phyloP scores from a whole-genome alignment of 2,329 filamentous ascomycete species.

The Elsinoe arachidis region DNA sequence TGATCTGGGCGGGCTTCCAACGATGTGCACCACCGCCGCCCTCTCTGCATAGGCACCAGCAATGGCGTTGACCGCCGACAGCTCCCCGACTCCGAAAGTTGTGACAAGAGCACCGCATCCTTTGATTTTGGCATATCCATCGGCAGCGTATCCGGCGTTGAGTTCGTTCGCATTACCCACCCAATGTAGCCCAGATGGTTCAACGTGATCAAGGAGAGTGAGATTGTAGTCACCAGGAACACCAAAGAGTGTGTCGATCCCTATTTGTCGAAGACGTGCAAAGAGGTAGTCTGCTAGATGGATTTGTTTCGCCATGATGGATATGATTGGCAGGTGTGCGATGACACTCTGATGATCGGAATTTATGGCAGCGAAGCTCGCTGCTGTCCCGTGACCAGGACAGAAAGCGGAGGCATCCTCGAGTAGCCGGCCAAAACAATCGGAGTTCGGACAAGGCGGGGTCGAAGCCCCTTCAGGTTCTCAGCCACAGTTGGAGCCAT shows the following conservation, averaged over 20 bases:
- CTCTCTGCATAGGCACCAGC: slow-evolving; percentile 67
- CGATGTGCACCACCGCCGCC: slow-evolving; percentile 57
- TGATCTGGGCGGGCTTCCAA: slow-evolving; percentile 40
- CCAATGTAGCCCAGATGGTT: slow-evolving; percentile 30
- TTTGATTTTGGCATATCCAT: slow-evolving; percentile 67
- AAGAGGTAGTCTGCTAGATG: slow-evolving; percentile 28
- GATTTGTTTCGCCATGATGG: neutral
- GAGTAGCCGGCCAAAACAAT: too few relatives aligned
- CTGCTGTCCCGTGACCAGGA: too few relatives aligned
- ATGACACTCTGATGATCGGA: neutral
- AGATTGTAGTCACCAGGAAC: slow-evolving; percentile 38
- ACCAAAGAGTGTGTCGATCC: slow-evolving; percentile 39
- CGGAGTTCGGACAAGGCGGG: too few relatives aligned
- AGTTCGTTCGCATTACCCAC: slow-evolving; percentile 30
- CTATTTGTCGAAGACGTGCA: slow-evolving; percentile 35
- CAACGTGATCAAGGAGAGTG: slow-evolving; percentile 28
- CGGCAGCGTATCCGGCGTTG: slow-evolving; percentile 55
- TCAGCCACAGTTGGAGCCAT: too few relatives aligned
- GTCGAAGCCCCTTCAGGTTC: too few relatives aligned
- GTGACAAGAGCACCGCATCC: slow-evolving; percentile 63
- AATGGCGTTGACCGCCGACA: slow-evolving; percentile 64
- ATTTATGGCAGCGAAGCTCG: neutral
- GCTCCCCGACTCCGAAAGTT: slow-evolving; percentile 62
- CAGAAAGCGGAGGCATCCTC: too few relatives aligned
- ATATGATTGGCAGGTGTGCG: neutral